These are phyloP conservation scores for Didymellaceae sp. DNA, from an alignment of 2,329 filamentous ascomycete species.

Conservation along the genomic window DNA sequence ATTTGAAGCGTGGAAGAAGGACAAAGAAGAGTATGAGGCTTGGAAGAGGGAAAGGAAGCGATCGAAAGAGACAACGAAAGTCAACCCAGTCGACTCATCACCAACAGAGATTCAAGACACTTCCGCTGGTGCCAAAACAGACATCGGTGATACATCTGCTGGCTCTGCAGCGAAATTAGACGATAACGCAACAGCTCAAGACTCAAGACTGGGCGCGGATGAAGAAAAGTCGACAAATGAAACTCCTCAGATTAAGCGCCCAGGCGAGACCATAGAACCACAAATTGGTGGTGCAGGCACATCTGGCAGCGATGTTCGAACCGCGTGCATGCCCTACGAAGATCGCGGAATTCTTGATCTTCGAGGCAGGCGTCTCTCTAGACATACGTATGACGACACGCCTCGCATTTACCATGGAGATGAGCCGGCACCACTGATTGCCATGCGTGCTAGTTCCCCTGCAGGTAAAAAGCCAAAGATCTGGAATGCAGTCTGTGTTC, in stretches of 20 bases:
- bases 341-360: background rate
- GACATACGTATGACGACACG: background rate
- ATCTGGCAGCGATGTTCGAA: background rate
- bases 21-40: constrained; percentile 30
- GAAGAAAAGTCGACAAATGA: background rate
- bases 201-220: background rate
- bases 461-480: constrained; percentile 43
- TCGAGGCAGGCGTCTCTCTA: background rate
- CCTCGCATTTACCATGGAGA: constrained; percentile 12
- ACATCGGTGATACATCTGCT: background rate
- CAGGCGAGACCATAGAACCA: background rate
- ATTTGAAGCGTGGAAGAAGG: constrained; percentile 45
- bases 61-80: constrained; percentile 1
- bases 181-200: no score
- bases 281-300: background rate
- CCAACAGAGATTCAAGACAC: background rate
- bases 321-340: background rate
- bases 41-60: constrained; percentile 30
- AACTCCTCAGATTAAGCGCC: background rate
- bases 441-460: background rate
- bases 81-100: background rate
- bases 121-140: background rate
- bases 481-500: constrained; percentile 67
- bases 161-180: background rate
- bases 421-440: background rate